Base-by-base conservation (phyloP, 768 basidiomycete species). In the Tremella yokohamensis region DNA sequence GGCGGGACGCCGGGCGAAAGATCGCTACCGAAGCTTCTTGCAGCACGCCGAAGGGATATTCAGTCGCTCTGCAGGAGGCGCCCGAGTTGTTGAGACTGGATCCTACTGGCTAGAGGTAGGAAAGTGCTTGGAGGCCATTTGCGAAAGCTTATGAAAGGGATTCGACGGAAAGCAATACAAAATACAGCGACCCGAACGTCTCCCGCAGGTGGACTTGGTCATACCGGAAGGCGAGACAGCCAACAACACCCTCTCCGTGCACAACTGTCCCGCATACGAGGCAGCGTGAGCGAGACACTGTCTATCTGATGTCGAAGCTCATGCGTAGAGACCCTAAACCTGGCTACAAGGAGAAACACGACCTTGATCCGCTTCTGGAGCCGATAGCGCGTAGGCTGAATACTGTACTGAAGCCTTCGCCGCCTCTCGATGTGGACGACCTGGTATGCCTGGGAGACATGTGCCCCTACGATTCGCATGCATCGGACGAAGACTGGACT, bases 401-500 rank as follows among this genome's bases (percentile, higher is more conserved):
- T 50, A 22, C 48, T 1, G 12, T 62, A 1, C 63, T 73, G 2
- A 58, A 47, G 9, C 72, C 72, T 8, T 48, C 52, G 24, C 61
- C 66, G 0, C 48, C 52, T 4, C 76, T 94, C 22, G 79, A 77
- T 0, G 64, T 81, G 12, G 55, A 61, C 4, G 87, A 93, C 62
- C 77, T 84, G 1, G 78, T 79, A 50, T 80, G 78, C 56, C 78
- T 92, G 34, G 83, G 89, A 73, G 81, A 84, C 1, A 78, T 92
- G 44, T 93, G 91, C 69, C 81, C 88, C 0, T 90, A 92, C 68
- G 87, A 90, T 51, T 64, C 64, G 3, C 65, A 87, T 83, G n/a
- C 79, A 83, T 54, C 82, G 6, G 67, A 59, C 2, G 34, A 34
- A 79, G n/a, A 79, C 74, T 49, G 79, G 79, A 50, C 65, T 61